phyloP scores from a whole-genome alignment of 2,329 filamentous ascomycete genomes.

The Ascochyta clinopodiicola region DNA sequence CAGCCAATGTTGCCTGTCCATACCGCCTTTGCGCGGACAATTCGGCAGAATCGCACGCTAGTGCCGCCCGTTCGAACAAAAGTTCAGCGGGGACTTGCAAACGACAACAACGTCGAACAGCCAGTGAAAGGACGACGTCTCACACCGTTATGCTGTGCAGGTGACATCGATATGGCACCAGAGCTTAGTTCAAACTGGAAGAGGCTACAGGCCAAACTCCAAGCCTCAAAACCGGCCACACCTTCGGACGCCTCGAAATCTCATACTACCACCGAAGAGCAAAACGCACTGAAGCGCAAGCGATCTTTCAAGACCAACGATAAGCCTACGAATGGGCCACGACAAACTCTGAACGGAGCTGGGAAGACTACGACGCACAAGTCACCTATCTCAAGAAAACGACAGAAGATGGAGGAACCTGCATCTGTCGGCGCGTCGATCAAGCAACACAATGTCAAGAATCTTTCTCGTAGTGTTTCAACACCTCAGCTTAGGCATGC shows the following conservation, averaged over 20 bases:
- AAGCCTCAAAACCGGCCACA: constrained; percentile 44
- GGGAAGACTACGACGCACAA: constrained; percentile 27
- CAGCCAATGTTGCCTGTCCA: constrained; percentile 29
- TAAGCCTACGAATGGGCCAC: constrained; percentile 18
- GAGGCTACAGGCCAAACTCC: constrained; percentile 69
- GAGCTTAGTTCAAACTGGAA: constrained; percentile 73
- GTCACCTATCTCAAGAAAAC: constrained; percentile 35
- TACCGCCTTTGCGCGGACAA: constrained; percentile 9
- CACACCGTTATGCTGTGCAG: constrained; percentile 37
- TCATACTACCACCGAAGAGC: constrained; percentile 29
- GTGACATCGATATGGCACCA: constrained; percentile 44
- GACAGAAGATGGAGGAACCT: constrained; percentile 49
- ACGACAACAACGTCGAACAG: constrained; percentile 20
- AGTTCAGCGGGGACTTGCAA: constrained; percentile 20
- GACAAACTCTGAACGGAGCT: constrained; percentile 45
- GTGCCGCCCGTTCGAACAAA: constrained; percentile 13
- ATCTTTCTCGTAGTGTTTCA: constrained; percentile 41
- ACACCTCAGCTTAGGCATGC: constrained; percentile 47
- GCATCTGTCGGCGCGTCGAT: constrained; percentile 40
- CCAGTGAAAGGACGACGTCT: constrained; percentile 16
- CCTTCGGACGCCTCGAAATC: constrained; percentile 29
- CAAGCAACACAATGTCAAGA: constrained; percentile 53
- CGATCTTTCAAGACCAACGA: constrained; percentile 31
- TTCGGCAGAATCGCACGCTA: constrained; percentile 19
- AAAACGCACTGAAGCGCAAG: constrained; percentile 45